A percentile compares a stretch with the other conserved stretches of the same genome.
These are phyloP conservation scores for Trebouxia sp. DNA, from an alignment of 139 green algal genomes.

Conservation along the genomic window DNA sequence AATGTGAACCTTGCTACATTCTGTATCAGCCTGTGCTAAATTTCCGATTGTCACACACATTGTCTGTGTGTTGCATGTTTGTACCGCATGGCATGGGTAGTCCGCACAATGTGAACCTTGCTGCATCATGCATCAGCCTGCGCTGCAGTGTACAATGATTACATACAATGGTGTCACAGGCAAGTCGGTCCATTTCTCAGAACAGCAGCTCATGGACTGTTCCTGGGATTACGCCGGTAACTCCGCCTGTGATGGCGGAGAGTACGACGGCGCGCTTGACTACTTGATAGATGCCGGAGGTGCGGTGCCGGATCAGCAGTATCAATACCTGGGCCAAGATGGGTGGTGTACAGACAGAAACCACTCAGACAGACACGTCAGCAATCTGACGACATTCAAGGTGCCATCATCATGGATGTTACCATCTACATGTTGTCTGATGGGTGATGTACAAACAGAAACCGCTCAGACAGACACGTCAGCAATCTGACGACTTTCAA, in stretches of 20 bases:
- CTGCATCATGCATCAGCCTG: too few species aligned
- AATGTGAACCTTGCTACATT: too few species aligned
- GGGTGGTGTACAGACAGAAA: constrained; percentile 41
- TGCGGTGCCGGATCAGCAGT: constrained; percentile 31
- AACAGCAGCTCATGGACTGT: constrained; percentile 84
- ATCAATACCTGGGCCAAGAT: constrained; percentile 51
- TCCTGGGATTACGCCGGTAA: constrained; percentile 49
- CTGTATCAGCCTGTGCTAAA: too few species aligned
- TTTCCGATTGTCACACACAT: too few species aligned
- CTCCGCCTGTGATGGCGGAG: constrained; percentile 51
- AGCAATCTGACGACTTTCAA: constrained; percentile 18
- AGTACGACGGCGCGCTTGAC: constrained; percentile 11
- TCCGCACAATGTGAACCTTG: too few species aligned
- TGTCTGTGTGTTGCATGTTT: too few species aligned
- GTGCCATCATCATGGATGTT: neutral
- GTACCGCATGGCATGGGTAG: too few species aligned
- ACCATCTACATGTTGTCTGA: neutral
- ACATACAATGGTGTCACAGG: constrained; percentile 34
- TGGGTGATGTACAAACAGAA: constrained; percentile 40
- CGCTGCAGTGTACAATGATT: too few species aligned
- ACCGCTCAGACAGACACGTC: constrained; percentile 2
- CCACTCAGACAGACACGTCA: constrained; percentile 2
- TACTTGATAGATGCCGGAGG: constrained; percentile 14
- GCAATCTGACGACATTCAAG: constrained; percentile 22
- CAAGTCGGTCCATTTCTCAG: constrained; percentile 54